These are phyloP conservation scores for Penicillium cinerascens DNA, from an alignment of 495 filamentous ascomycete species.

Conservation along the genomic window DNA sequence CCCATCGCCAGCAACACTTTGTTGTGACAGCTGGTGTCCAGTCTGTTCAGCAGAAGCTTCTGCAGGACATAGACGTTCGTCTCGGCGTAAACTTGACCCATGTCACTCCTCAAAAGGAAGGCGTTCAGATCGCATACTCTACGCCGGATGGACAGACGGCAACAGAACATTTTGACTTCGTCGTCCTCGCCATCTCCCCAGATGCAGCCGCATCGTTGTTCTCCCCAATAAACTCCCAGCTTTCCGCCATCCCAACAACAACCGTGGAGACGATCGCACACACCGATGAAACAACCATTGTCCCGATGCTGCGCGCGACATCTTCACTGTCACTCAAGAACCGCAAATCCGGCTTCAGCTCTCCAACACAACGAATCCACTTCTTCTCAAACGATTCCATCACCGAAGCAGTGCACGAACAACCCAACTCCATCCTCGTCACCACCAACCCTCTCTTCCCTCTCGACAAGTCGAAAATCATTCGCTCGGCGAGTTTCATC, in stretches of 20 bases:
- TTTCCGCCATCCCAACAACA: conserved; percentile 7
- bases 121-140: conserved; percentile 9
- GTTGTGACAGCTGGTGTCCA: conserved; percentile 45
- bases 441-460: conserved; percentile 32
- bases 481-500: conserved; percentile 26
- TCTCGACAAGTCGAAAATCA: conserved; percentile 27
- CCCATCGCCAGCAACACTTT: conserved; percentile 47
- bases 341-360: not conserved
- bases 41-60: conserved; percentile 41
- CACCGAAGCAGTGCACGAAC: conserved; percentile 37
- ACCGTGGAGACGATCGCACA: conserved; percentile 5
- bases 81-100: conserved; percentile 17
- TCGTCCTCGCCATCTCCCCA: conserved; percentile 47
- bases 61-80: conserved; percentile 16
- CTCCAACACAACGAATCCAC: conserved; percentile 18
- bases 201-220: conserved; percentile 36
- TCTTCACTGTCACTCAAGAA: conserved; percentile 2
- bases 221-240: not conserved
- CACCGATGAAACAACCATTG: not conserved
- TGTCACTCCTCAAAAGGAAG: conserved; percentile 8
- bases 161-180: conserved; percentile 31
- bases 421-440: conserved; percentile 29
- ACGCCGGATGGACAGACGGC: conserved; percentile 3
- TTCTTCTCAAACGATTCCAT: conserved; percentile 21
- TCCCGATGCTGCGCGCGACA: conserved; percentile 4